These are phyloP conservation scores for Trebouxiophyceae sp. DNA, from an alignment of 163 green algal species.

Conservation along the genomic window DNA sequence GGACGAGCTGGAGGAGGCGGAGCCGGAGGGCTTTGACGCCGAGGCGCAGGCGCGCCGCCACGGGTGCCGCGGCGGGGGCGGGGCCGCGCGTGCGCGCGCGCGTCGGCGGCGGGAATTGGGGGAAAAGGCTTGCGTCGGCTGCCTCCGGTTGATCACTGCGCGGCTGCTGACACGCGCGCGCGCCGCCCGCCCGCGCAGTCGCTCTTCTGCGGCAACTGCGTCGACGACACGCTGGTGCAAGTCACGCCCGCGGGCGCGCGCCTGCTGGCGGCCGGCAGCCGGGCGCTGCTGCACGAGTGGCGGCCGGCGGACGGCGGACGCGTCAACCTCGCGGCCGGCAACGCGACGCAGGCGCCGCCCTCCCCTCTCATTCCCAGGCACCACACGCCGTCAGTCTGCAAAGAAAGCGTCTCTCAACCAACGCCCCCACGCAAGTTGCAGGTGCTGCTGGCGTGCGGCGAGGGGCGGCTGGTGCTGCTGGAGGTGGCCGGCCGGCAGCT, in stretches of 20 bases:
- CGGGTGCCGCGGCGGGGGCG: neutral
- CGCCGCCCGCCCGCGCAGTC: no score
- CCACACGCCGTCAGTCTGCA: no score
- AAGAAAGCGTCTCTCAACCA: no score
- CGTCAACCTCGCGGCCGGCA: constrained; percentile 69
- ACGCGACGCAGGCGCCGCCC: constrained; percentile 46
- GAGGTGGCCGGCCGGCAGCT: constrained; percentile 50
- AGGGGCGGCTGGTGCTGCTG: constrained; percentile 64
- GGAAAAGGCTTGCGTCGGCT: neutral
- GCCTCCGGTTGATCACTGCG: no score
- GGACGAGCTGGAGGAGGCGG: constrained; percentile 87
- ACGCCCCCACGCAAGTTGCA: no score
- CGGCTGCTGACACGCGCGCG: no score
- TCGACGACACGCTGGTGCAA: constrained; percentile 72
- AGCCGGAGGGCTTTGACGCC: constrained; percentile 74
- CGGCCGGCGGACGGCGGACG: constrained; percentile 25
- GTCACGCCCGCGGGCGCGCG: constrained; percentile 52
- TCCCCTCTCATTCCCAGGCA: no score
- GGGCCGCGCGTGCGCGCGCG: neutral
- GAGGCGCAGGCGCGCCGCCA: constrained; percentile 25
- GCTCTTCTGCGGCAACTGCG: constrained; percentile 73
- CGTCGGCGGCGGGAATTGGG: neutral
- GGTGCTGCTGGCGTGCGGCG: constrained; percentile 63
- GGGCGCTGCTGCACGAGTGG: constrained; percentile 53
- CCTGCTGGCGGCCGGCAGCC: constrained; percentile 48